Conservation (phyloP, 106 monocot species). For the Platanthera guangdongensis region DNA sequence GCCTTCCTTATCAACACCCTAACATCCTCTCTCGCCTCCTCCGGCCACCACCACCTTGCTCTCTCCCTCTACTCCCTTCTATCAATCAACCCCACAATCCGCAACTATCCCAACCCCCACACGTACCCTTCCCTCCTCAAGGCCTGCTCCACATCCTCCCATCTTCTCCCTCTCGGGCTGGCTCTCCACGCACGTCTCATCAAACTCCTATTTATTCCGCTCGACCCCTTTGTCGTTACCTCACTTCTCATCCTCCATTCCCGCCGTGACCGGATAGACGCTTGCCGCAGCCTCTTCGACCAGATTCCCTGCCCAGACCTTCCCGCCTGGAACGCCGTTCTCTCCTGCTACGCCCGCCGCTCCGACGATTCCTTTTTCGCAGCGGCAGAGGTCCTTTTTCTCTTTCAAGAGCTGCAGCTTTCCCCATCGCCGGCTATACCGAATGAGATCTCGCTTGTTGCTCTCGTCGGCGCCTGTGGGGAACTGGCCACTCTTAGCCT, state of each 20-base stretch:
- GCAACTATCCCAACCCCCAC: conserved; percentile 25
- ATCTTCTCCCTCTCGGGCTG: conserved; percentile 2
- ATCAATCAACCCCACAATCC: not conserved
- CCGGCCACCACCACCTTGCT: conserved; percentile 4
- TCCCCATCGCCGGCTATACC: not conserved
- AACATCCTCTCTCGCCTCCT: conserved; percentile 27
- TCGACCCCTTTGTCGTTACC: conserved; percentile 25
- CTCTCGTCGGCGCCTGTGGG: conserved; percentile 30
- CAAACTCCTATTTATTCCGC: conserved; percentile 21
- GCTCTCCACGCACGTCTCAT: conserved; percentile 37
- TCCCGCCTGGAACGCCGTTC: conserved; percentile 37
- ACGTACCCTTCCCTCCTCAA: conserved; percentile 44
- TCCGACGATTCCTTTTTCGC: not conserved
- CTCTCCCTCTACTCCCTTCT: conserved; percentile 25
- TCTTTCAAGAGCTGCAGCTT: conserved; percentile 26
- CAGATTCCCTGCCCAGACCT: conserved; percentile 20
- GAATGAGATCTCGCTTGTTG: conserved; percentile 36
- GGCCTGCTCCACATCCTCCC: conserved; percentile 5
- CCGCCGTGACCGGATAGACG: conserved; percentile 3
- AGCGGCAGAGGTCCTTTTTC: conserved; percentile 5
- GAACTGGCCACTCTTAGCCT: conserved; percentile 22
- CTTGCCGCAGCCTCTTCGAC: conserved; percentile 27
- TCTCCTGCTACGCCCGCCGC: conserved; percentile 19
- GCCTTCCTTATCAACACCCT: conserved; percentile 46
- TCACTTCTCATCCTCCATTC: conserved; percentile 32